Evolutionary conservation across 2,329 filamentous ascomycete species (phyloP).

Genomic region (Cryphonectria radicalis): DNA sequence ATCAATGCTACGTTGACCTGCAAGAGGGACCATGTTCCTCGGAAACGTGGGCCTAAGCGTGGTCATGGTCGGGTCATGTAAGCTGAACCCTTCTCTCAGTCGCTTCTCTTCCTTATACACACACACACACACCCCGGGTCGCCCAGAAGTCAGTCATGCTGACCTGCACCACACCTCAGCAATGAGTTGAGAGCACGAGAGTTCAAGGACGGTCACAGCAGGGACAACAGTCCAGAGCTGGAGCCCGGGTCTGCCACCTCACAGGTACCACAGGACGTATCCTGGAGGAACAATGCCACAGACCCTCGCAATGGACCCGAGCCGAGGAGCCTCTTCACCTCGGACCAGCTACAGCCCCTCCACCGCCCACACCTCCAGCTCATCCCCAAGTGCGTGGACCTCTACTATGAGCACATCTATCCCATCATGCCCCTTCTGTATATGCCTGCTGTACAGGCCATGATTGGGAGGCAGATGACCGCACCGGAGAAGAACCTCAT

Average conservation of each 20-base stretch:
- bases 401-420: constrained; percentile 65
- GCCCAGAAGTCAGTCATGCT: background rate
- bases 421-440: constrained; percentile 67
- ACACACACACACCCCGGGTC: background rate
- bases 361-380: constrained; percentile 49
- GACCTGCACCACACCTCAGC: constrained; percentile 12
- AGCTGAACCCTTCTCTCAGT: background rate
- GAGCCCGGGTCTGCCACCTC: constrained; percentile 33
- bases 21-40: constrained; percentile 67
- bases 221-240: constrained; percentile 42
- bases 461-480: constrained; percentile 47
- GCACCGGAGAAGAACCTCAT: constrained; percentile 49
- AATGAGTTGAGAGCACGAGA: constrained; percentile 61
- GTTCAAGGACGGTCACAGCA: constrained; percentile 47
- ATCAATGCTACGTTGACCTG: constrained; percentile 61
- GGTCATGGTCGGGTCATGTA: constrained; percentile 63
- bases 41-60: constrained; percentile 67
- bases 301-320: constrained; percentile 40
- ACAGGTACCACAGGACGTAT: constrained; percentile 36
- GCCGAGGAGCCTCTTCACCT: constrained; percentile 45
- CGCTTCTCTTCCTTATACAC: background rate
- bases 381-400: constrained; percentile 61
- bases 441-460: constrained; percentile 57
- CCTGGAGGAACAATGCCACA: constrained; percentile 38
- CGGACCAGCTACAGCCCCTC: constrained; percentile 48